A percentile compares a stretch with the other conserved stretches of the same genome.
These are phyloP conservation scores for Monosporozyma aerobia DNA, from an alignment of 805 yeast species.

Conservation along the genomic window DNA sequence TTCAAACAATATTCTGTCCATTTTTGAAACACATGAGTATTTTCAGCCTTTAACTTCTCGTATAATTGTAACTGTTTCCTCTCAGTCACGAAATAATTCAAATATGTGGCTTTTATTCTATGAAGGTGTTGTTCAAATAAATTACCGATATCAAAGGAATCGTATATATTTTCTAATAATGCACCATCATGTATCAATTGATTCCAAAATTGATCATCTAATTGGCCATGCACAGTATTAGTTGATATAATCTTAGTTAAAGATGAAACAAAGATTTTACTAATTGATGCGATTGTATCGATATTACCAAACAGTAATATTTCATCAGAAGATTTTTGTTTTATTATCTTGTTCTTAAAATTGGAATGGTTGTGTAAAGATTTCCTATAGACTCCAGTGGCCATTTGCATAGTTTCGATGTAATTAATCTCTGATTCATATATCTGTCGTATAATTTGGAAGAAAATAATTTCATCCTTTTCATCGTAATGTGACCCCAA, in stretches of 20 bases:
- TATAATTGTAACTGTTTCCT: conserved; percentile 25
- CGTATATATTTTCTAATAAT: not conserved
- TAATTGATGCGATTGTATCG: conserved; percentile 32
- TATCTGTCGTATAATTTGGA: conserved; percentile 21
- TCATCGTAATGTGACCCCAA: not conserved
- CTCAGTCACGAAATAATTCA: conserved; percentile 28
- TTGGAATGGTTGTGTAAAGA: conserved; percentile 24
- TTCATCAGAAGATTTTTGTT: conserved; percentile 26
- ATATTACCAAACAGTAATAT: conserved; percentile 37
- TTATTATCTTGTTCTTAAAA: conserved; percentile 26
- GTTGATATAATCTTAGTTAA: conserved; percentile 1
- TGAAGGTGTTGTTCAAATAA: conserved; percentile 25
- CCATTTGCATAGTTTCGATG: conserved; percentile 21
- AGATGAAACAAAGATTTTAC: conserved; percentile 25
- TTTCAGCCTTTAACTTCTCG: conserved; percentile 11
- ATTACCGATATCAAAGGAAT: conserved; percentile 23
- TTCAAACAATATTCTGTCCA: conserved; percentile 32
- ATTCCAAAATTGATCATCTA: conserved; percentile 6
- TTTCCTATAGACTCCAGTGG: conserved; percentile 29
- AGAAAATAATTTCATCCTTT: conserved; percentile 8
- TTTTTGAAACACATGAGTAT: conserved; percentile 12
- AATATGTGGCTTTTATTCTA: conserved; percentile 29
- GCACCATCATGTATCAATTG: conserved; percentile 3
- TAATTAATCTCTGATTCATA: conserved; percentile 31
- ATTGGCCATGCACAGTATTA: not conserved